Evolutionary conservation across 768 basidiomycete genomes (phyloP), one percentile per base, ranked within the genome.

Genomic region (Pisolithus marmoratus): DNA sequence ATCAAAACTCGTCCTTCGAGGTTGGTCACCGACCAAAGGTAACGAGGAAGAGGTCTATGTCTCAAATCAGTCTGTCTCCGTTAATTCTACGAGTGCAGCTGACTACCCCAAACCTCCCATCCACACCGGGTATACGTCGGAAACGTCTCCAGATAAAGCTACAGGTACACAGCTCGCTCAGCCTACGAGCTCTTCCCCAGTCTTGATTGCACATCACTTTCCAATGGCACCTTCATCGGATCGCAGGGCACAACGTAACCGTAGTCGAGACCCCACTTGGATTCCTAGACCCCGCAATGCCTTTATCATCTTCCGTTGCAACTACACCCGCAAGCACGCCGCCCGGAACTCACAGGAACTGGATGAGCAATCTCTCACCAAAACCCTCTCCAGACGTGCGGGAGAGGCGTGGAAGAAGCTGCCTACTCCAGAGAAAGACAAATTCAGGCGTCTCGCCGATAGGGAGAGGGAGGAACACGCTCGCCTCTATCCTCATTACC

Each of bases 371-470:
- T 57, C 24, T 34, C 51, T 14, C 61, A 49, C 78, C 53, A 80
- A 81, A 63, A 76, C 80, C 2, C 76, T 92, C 37, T 89, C 85
- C n/a, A 85, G 85, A 58, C 78, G 86, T 44, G 90, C 89, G 0
- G 84, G 80, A 0, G 83, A 84, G 48, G 83, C 85, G 27, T 94
- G 91, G 91, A 76, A 74, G 37, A 70, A 76, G 52, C 73, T 90
- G 14, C 54, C 78, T 0, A 51, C 60, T 0, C 71, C 74, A 40
- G 78, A 81, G 50, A 79, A 70, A 55, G 63, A 75, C 17, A 70
- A 65, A 50, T 88, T 74, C 72, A 75, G 76, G 58, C 59, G 63
- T 8, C 70, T 77, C n/a, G 84, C 86, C 1, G 75, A 77, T 38
- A 56, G 64, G 53, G 83, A 84, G 71, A 76, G 76, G 51, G 71